Conservation (phyloP, 169 alveolate species). For the Plasmodium vivax region DNA sequence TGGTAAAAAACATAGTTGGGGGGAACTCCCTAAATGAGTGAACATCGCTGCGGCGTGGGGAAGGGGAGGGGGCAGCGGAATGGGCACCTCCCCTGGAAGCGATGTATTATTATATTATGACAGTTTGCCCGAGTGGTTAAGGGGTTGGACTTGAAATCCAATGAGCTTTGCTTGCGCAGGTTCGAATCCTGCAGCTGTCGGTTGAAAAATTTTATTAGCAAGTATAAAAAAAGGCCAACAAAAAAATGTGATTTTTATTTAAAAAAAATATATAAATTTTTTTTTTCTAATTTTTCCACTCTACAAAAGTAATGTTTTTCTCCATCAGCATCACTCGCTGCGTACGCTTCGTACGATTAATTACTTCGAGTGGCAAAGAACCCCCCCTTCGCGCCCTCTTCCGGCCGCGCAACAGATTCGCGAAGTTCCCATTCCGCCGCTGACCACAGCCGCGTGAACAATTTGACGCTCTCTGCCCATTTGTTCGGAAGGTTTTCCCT, state of each 20-base stretch:
- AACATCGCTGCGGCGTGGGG: neutral
- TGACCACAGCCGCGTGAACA: neutral
- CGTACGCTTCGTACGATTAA: neutral
- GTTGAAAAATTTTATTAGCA: neutral
- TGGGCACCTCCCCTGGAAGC: neutral
- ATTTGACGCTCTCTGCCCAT: neutral
- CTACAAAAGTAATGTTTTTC: too few relatives aligned
- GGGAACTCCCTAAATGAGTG: neutral
- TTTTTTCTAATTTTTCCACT: neutral
- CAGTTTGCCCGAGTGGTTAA: conserved; percentile 86
- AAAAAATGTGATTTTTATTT: neutral
- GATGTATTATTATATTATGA: neutral
- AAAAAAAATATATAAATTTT: neutral
- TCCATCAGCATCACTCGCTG: neutral
- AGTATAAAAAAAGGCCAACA: neutral
- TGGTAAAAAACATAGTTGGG: neutral
- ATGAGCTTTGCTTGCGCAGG: conserved; percentile 95
- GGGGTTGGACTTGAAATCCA: conserved; percentile 78
- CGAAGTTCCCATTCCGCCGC: neutral
- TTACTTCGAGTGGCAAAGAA: neutral
- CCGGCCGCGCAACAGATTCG: neutral
- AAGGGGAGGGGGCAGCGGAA: neutral
- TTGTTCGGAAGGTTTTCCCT: neutral
- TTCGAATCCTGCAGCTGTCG: conserved; percentile 97
- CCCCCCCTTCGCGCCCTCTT: neutral